Percentiles rank a stretch among this genome's conserved stretches.
Evolutionary conservation across 768 basidiomycete genomes (phyloP).

Genomic region (Tephrocybe sp.): DNA sequence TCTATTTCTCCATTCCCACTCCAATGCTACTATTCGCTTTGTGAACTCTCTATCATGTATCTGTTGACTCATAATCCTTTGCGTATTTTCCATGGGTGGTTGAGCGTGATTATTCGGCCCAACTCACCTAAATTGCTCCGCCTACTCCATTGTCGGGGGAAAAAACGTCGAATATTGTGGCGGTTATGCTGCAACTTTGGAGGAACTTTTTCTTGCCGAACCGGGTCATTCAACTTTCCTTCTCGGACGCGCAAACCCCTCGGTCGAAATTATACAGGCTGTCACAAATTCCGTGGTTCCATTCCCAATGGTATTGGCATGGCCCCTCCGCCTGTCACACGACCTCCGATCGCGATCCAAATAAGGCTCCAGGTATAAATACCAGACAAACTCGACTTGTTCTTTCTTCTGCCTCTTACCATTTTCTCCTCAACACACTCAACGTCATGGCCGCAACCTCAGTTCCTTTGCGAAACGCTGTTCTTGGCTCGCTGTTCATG

Average conservation of each 20-base stretch:
- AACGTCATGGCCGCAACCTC: background rate
- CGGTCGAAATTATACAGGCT: too few relatives aligned
- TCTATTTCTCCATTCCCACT: background rate
- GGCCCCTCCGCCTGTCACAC: background rate
- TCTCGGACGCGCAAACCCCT: too few relatives aligned
- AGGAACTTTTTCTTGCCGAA: too few relatives aligned
- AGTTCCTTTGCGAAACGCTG: constrained; percentile 12
- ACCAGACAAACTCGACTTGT: background rate
- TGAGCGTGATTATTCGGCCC: too few relatives aligned
- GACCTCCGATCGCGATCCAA: background rate
- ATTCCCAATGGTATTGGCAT: background rate
- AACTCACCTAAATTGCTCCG: too few relatives aligned
- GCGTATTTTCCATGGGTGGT: too few relatives aligned
- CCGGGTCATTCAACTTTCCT: too few relatives aligned
- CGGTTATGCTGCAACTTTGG: too few relatives aligned
- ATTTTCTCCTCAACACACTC: background rate
- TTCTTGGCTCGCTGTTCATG: constrained; percentile 17
- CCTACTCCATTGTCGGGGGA: too few relatives aligned
- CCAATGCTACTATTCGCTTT: background rate
- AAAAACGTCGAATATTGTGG: too few relatives aligned
- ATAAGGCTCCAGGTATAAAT: background rate
- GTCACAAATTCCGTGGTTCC: background rate
- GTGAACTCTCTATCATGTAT: too few relatives aligned
- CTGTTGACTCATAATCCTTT: too few relatives aligned
- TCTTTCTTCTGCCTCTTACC: background rate